phyloP scores from a whole-genome alignment of 148 eudicot genomes.

The Silene conica region DNA sequence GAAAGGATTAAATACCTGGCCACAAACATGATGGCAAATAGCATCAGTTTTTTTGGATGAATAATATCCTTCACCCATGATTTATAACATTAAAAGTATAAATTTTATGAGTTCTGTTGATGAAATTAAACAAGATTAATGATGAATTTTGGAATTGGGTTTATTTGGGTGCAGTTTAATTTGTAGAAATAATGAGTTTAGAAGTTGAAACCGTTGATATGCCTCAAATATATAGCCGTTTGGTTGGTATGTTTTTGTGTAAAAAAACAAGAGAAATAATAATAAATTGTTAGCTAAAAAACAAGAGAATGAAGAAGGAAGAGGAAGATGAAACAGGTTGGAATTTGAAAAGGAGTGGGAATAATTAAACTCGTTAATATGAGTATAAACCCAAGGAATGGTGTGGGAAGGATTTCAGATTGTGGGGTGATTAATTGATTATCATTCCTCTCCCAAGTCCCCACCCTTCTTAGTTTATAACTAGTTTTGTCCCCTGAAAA shows the following conservation, averaged over 20 bases:
- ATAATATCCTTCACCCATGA: not conserved
- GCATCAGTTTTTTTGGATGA: not conserved
- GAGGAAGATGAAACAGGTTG: not conserved
- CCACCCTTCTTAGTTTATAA: no score
- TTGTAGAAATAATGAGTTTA: not conserved
- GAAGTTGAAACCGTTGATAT: not conserved
- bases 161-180: not conserved
- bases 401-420: no score
- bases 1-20: not conserved
- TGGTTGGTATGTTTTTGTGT: not conserved
- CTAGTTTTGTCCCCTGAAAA: no score
- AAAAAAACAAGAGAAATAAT: not conserved
- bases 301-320: not conserved
- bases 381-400: not conserved
- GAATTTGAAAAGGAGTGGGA: not conserved
- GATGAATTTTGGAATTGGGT: not conserved
- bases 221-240: not conserved
- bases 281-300: not conserved
- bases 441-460: not conserved
- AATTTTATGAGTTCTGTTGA: no score
- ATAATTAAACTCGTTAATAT: no score
- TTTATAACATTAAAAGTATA: not conserved
- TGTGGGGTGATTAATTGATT: not conserved
- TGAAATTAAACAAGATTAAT: no score
- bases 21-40: constrained; percentile 1